phyloP scores from a whole-genome alignment of 1,139 yeast genomes.

The Torulaspora globosa region DNA sequence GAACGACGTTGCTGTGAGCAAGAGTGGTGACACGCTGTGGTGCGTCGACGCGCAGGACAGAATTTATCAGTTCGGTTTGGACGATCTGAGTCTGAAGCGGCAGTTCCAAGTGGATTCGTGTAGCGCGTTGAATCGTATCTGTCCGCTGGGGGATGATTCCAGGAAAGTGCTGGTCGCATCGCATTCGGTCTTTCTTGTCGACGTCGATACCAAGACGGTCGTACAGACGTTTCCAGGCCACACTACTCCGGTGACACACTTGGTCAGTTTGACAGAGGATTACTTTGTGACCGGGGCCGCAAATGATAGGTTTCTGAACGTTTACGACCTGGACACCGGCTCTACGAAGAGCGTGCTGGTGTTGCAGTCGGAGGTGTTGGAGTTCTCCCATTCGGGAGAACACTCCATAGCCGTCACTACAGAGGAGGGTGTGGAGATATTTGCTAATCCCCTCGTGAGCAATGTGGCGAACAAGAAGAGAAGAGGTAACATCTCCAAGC shows the following conservation, averaged over 20 bases:
- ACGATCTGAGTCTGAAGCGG: constrained; percentile 41
- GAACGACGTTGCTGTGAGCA: constrained; percentile 48
- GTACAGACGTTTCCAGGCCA: constrained; percentile 65
- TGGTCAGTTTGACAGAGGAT: constrained; percentile 42
- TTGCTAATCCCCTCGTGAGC: constrained; percentile 48
- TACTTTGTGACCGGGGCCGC: constrained; percentile 63
- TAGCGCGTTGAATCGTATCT: constrained; percentile 24
- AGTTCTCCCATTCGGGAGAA: constrained; percentile 43
- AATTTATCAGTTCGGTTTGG: constrained; percentile 61
- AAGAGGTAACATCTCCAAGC: constrained; percentile 46
- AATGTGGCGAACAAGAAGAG: constrained; percentile 36
- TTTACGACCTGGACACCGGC: constrained; percentile 45
- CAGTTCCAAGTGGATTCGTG: constrained; percentile 43
- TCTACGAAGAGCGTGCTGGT: constrained; percentile 53
- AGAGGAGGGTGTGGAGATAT: constrained; percentile 70
- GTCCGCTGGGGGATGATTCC: constrained; percentile 19
- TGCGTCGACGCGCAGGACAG: constrained; percentile 60
- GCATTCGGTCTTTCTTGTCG: constrained; percentile 54
- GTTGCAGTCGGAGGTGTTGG: constrained; percentile 55
- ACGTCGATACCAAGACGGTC: constrained; percentile 39
- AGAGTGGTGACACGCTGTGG: constrained; percentile 50
- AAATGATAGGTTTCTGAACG: constrained; percentile 74
- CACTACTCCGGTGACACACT: constrained; percentile 55
- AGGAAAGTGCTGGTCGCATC: constrained; percentile 52
- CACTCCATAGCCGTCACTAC: constrained; percentile 54